Evolutionary conservation across 2,329 filamentous ascomycete genomes (phyloP).

Genomic region (Neonectria hederae): DNA sequence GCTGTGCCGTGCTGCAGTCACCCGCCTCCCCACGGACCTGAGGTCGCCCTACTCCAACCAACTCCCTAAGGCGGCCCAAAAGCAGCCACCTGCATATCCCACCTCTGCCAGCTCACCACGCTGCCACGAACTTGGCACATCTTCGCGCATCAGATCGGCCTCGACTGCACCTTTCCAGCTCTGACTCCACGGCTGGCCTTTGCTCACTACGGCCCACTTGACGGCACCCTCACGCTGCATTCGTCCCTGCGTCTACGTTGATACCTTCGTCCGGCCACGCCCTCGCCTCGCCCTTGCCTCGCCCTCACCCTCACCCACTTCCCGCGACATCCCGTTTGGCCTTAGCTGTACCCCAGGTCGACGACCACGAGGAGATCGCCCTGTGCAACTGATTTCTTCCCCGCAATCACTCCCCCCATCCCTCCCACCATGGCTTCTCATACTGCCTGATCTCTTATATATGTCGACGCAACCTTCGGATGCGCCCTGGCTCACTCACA

Average conservation of each 20-base stretch:
- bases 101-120: conserved; percentile 46
- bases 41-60: conserved; percentile 39
- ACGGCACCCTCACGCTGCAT: conserved; percentile 33
- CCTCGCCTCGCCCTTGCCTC: conserved; percentile 32
- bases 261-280: conserved; percentile 34
- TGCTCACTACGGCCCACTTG: conserved; percentile 34
- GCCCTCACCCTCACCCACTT: conserved; percentile 6
- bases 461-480: conserved; percentile 49
- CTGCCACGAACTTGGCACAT: conserved; percentile 42
- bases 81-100: conserved; percentile 49
- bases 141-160: conserved; percentile 41
- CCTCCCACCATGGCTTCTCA: conserved; percentile 49
- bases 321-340: conserved; percentile 27
- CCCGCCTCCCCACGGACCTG: conserved; percentile 35
- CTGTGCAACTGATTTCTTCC: conserved; percentile 37
- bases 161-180: conserved; percentile 36
- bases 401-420: conserved; percentile 43
- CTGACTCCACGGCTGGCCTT: conserved; percentile 30
- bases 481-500: conserved; percentile 37
- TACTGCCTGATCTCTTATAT: conserved; percentile 49
- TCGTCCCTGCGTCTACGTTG: conserved; percentile 41
- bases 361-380: conserved; percentile 38
- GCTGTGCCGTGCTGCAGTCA: conserved; percentile 39
- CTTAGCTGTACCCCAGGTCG: conserved; percentile 40
- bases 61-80: conserved; percentile 41